phyloP scores from a whole-genome alignment of 2,329 filamentous ascomycete genomes.

The Claviceps arundinis region DNA sequence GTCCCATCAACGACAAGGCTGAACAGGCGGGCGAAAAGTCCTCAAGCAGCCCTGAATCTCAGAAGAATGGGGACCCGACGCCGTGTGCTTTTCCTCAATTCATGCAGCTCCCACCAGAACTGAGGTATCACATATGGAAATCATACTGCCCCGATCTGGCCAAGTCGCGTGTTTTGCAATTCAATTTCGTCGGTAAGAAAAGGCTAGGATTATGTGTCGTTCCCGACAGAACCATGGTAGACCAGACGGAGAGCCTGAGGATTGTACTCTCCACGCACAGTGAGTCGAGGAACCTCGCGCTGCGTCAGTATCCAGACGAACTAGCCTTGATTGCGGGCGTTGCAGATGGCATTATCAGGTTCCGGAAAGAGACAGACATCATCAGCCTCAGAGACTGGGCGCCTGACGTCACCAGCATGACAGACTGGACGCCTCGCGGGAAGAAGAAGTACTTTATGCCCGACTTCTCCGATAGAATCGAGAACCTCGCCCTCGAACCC shows the following conservation, averaged over 20 bases:
- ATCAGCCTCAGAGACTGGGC: conserved; percentile 12
- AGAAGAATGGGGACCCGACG: background rate
- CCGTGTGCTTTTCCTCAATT: conserved; percentile 13
- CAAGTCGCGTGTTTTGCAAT: conserved; percentile 12
- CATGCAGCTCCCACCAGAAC: conserved; percentile 18
- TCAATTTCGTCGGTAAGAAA: conserved; percentile 4
- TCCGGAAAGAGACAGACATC: conserved; percentile 20
- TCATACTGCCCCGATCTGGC: conserved; percentile 18
- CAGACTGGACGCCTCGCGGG: no score
- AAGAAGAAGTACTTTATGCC: conserved; percentile 9
- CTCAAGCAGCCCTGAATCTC: background rate
- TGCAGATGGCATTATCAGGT: conserved; percentile 15
- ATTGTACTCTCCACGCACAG: conserved; percentile 20
- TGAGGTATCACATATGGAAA: conserved; percentile 22
- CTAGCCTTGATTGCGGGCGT: conserved; percentile 15
- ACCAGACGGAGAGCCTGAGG: conserved; percentile 17
- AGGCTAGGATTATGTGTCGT: conserved; percentile 8
- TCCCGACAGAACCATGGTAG: conserved; percentile 11
- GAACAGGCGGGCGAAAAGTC: conserved; percentile 2
- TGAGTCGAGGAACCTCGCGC: conserved; percentile 22
- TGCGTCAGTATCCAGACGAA: conserved; percentile 18
- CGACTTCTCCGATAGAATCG: conserved; percentile 16
- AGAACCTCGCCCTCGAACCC: conserved; percentile 15
- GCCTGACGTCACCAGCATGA: background rate
- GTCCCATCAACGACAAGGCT: conserved; percentile 7